These are phyloP conservation scores for Neoboletus magnificus DNA, from an alignment of 768 basidiomycete genomes.

Conservation along the genomic window DNA sequence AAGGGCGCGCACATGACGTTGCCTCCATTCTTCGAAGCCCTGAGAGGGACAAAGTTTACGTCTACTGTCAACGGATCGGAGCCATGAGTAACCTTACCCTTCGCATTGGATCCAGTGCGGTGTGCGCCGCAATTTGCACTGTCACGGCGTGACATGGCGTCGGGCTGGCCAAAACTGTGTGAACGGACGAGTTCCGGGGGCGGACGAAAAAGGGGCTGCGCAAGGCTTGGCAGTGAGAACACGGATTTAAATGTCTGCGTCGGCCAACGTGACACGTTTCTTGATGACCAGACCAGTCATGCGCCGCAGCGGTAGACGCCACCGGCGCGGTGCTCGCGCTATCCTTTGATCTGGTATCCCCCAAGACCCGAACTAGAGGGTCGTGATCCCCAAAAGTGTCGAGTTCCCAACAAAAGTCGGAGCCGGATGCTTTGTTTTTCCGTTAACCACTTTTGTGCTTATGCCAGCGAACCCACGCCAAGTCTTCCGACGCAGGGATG, in stretches of 20 bases:
- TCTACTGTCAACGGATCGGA: slow-evolving; percentile 2
- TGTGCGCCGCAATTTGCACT: neutral
- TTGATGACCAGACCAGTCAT: neutral
- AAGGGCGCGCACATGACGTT: slow-evolving; percentile 7
- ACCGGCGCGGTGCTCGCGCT: neutral
- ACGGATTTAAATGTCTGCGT: slow-evolving; percentile 4
- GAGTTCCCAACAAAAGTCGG: neutral
- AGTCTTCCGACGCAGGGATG: neutral
- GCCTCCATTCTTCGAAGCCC: slow-evolving; percentile 19
- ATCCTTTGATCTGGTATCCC: neutral
- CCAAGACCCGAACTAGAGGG: neutral
- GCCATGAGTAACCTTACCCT: neutral
- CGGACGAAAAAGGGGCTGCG: neutral
- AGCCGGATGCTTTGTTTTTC: neutral
- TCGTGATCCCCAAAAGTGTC: neutral
- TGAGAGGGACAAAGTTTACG: neutral
- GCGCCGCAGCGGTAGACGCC: slow-evolving; percentile 4
- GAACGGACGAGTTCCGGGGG: slow-evolving; percentile 12
- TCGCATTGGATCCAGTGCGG: neutral
- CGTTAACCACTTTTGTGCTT: neutral
- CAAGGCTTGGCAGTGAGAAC: too few relatives aligned
- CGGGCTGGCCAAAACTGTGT: neutral
- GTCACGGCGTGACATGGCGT: neutral
- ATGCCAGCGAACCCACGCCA: neutral
- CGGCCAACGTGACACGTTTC: slow-evolving; percentile 18